Percentiles rank a stretch among this genome's conserved stretches.
These are phyloP conservation scores for Leucocoprinus sp. DNA, from an alignment of 768 basidiomycete genomes.

Conservation along the genomic window DNA sequence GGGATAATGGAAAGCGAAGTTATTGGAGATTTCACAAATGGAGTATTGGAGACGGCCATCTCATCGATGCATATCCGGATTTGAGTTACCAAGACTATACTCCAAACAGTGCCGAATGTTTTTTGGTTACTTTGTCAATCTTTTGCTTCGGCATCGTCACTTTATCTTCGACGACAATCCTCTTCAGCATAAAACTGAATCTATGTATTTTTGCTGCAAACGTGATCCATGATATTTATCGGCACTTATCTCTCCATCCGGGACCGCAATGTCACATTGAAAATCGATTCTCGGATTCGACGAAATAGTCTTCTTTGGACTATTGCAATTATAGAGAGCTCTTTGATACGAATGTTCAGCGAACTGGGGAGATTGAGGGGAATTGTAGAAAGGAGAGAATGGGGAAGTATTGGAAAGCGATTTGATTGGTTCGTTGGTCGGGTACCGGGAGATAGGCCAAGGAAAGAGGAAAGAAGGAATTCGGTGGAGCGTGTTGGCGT, in stretches of 20 bases:
- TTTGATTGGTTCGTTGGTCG: slow-evolving; percentile 52
- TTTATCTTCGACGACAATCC: slow-evolving; percentile 10
- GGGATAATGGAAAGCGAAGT: slow-evolving; percentile 35
- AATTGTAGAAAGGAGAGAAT: slow-evolving; percentile 35
- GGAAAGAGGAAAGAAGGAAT: slow-evolving; percentile 36
- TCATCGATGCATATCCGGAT: slow-evolving; percentile 40
- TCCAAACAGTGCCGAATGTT: slow-evolving; percentile 42
- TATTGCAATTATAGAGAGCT: slow-evolving; percentile 39
- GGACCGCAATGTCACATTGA: slow-evolving; percentile 19
- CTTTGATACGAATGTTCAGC: slow-evolving; percentile 41
- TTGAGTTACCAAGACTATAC: slow-evolving; percentile 35
- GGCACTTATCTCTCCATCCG: slow-evolving; percentile 37
- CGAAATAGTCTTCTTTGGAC: slow-evolving; percentile 26
- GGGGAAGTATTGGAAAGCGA: slow-evolving; percentile 25
- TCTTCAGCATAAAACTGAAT: slow-evolving; percentile 15
- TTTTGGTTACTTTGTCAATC: slow-evolving; percentile 21
- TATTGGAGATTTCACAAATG: slow-evolving; percentile 53
- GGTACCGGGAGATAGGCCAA: slow-evolving; percentile 27
- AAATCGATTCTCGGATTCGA: slow-evolving; percentile 22
- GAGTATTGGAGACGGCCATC: slow-evolving; percentile 47
- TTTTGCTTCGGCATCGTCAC: slow-evolving; percentile 14
- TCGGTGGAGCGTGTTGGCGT: slow-evolving; percentile 19
- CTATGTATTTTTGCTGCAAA: slow-evolving; percentile 29
- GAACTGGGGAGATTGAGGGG: slow-evolving; percentile 42
- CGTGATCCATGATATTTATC: slow-evolving; percentile 38